These are phyloP conservation scores for Solanum ossicruentum DNA, from an alignment of 257 asterid species.

Conservation along the genomic window DNA sequence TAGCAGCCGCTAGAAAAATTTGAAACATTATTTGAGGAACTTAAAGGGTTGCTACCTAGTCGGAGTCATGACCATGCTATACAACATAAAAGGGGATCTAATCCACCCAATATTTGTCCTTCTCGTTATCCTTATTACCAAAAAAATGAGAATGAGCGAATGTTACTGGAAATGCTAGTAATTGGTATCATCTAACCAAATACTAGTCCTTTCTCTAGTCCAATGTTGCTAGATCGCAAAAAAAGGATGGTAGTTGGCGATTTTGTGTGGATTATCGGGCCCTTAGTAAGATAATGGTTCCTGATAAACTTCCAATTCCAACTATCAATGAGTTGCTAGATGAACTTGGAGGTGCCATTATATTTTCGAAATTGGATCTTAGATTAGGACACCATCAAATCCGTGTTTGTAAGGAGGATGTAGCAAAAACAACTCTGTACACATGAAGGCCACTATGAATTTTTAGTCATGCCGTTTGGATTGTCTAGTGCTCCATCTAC, in stretches of 20 bases:
- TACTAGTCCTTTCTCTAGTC: neutral
- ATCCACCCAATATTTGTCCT: neutral
- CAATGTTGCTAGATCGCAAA: neutral
- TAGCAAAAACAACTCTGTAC: neutral
- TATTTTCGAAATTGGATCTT: neutral
- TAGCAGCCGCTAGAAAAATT: neutral
- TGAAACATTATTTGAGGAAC: neutral
- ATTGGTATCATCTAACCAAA: neutral
- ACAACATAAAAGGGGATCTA: neutral
- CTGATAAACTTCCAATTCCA: neutral
- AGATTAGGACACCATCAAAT: neutral
- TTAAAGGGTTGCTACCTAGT: neutral
- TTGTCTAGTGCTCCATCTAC: neutral
- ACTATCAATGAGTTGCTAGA: neutral
- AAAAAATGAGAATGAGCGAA: neutral
- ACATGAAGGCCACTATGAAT: neutral
- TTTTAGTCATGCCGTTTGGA: neutral
- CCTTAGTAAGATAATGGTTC: neutral
- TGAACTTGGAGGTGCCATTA: neutral
- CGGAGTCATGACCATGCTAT: neutral
- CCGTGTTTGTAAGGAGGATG: neutral
- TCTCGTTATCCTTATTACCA: neutral
- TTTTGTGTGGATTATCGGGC: neutral
- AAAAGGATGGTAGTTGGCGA: neutral
- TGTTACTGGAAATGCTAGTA: neutral